A percentile compares a stretch with the other conserved stretches of the same genome.
Evolutionary conservation across 768 basidiomycete genomes (phyloP).

Genomic region (Naematelia aurantialba): DNA sequence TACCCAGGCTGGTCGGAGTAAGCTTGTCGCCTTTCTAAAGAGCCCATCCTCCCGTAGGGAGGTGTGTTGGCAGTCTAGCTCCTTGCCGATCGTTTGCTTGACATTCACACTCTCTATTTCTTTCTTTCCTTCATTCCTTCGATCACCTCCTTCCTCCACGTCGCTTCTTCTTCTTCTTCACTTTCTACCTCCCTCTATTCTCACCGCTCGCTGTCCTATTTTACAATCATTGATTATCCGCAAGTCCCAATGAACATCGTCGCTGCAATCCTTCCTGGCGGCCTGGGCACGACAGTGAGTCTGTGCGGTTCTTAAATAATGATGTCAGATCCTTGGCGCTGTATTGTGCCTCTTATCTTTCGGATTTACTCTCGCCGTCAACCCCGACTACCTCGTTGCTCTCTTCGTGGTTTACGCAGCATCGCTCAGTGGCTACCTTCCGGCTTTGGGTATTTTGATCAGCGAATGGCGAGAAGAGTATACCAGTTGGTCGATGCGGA

Average conservation of each 20-base stretch:
- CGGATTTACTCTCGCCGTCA: background rate
- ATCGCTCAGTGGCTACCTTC: background rate
- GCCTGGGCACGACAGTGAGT: background rate
- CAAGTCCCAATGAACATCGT: background rate
- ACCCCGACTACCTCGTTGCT: background rate
- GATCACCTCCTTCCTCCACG: no score
- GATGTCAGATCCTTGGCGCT: background rate
- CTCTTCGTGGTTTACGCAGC: background rate
- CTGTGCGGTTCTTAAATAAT: background rate
- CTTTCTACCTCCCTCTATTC: no score
- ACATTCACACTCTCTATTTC: background rate
- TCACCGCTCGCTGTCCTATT: no score
- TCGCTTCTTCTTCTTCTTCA: no score
- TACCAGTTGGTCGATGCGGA: background rate
- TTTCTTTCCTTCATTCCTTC: background rate
- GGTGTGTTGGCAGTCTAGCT: no score
- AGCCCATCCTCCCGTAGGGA: no score
- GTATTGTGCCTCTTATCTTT: background rate
- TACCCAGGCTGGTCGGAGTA: no score
- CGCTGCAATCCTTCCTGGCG: background rate
- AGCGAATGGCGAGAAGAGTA: background rate
- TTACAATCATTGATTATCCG: no score
- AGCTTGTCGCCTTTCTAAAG: no score
- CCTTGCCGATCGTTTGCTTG: no score
- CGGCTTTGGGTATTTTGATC: background rate